Conservation (phyloP, 257 asterid species). For the Solanum corneliomulleri region DNA sequence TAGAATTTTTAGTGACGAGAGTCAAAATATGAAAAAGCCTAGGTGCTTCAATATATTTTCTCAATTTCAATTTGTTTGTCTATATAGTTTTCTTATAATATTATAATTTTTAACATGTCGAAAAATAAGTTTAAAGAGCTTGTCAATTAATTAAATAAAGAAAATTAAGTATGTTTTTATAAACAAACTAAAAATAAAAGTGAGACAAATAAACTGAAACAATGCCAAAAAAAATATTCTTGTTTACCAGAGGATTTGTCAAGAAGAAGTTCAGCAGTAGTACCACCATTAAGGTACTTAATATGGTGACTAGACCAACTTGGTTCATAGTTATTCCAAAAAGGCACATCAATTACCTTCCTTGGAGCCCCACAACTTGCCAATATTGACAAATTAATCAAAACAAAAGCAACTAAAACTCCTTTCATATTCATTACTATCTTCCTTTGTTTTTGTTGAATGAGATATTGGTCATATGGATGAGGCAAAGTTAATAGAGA, state of each 20-base stretch:
- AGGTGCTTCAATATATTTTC: background rate
- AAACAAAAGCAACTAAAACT: background rate
- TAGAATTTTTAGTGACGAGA: no score
- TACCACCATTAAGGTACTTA: slow-evolving; percentile 16
- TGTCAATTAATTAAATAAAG: no score
- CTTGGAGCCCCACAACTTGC: slow-evolving; percentile 8
- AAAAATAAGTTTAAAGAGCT: no score
- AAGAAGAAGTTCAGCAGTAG: slow-evolving; percentile 15
- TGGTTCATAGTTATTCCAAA: slow-evolving; percentile 16
- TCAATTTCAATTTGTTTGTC: background rate
- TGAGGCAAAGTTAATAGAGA: background rate
- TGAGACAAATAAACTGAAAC: no score
- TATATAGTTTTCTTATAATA: no score
- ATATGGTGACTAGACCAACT: slow-evolving; percentile 28
- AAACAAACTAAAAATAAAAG: no score
- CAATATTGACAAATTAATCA: background rate
- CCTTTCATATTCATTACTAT: background rate
- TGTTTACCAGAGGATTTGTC: slow-evolving; percentile 16
- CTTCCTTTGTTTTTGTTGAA: background rate
- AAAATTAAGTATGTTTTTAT: no score
- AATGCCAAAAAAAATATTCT: no score
- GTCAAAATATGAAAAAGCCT: background rate
- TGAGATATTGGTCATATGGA: background rate
- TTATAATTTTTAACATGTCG: no score
- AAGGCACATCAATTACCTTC: slow-evolving; percentile 20